These are phyloP conservation scores for Millerozyma acaciae DNA, from an alignment of 805 yeast species.

Conservation along the genomic window DNA sequence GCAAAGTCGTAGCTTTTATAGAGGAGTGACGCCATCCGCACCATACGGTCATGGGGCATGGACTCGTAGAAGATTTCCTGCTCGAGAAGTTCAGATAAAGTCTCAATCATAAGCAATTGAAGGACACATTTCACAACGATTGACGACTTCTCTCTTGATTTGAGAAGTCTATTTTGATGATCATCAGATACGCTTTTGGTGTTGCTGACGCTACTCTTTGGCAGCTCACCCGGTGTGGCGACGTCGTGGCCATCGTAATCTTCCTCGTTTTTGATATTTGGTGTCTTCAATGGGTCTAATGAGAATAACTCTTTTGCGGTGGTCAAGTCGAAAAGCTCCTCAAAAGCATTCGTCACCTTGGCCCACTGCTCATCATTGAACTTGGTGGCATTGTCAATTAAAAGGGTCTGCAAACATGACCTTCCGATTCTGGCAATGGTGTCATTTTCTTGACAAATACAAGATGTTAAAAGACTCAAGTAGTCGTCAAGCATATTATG, in stretches of 20 bases:
- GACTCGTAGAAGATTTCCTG: conserved; percentile 60
- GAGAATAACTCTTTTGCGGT: conserved; percentile 83
- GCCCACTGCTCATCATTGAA: conserved; percentile 73
- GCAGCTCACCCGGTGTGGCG: conserved; percentile 9
- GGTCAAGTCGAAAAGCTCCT: conserved; percentile 69
- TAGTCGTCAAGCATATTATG: conserved; percentile 74
- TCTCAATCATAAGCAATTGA: conserved; percentile 84
- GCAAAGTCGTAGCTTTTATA: conserved; percentile 77
- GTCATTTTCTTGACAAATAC: conserved; percentile 95
- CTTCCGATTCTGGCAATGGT: conserved; percentile 94
- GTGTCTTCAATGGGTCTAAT: conserved; percentile 44
- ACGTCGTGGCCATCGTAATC: conserved; percentile 32
- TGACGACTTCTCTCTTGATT: conserved; percentile 57
- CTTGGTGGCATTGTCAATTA: conserved; percentile 67
- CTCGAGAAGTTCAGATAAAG: conserved; percentile 75
- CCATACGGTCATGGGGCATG: conserved; percentile 64
- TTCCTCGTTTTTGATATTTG: conserved; percentile 5
- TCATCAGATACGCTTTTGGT: conserved; percentile 14
- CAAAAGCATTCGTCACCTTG: conserved; percentile 60
- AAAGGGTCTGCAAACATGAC: conserved; percentile 75
- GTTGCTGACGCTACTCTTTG: conserved; percentile 7
- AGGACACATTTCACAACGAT: conserved; percentile 91
- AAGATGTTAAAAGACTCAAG: conserved; percentile 70
- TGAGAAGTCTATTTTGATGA: conserved; percentile 35
- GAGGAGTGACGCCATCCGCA: conserved; percentile 56